Evolutionary conservation across 495 filamentous ascomycete genomes (phyloP).

Genomic region (Penicillium salamii): DNA sequence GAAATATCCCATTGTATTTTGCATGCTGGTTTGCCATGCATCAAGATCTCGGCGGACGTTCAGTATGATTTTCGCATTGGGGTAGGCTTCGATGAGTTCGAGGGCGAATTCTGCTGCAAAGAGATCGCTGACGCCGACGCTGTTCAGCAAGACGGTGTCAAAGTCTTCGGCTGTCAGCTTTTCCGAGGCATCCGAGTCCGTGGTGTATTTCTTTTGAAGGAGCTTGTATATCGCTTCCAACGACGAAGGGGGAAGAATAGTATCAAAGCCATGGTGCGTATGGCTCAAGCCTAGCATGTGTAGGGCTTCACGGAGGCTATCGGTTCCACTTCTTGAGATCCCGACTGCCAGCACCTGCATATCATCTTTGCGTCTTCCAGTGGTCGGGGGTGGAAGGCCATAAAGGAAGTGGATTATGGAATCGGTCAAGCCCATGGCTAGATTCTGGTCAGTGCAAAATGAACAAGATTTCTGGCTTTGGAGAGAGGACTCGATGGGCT

Average conservation of each 20-base stretch:
- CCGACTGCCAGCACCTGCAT: constrained; percentile 29
- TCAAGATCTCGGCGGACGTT: constrained; percentile 45
- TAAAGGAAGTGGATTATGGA: constrained; percentile 11
- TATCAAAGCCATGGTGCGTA: constrained; percentile 25
- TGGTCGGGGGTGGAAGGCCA: constrained; percentile 12
- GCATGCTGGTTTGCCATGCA: constrained; percentile 34
- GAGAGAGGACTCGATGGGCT: no score
- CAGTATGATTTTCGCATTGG: constrained; percentile 57
- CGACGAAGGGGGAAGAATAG: constrained; percentile 14
- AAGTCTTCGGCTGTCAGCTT: constrained; percentile 36
- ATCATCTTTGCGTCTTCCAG: constrained; percentile 9
- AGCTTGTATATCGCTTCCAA: constrained; percentile 14
- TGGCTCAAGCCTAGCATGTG: constrained; percentile 22
- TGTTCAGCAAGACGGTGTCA: constrained; percentile 43
- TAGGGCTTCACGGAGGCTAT: constrained; percentile 26
- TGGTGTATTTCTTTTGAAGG: constrained; percentile 20
- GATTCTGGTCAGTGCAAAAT: no score
- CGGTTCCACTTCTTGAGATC: constrained; percentile 27
- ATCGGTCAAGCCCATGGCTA: not conserved
- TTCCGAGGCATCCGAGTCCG: not conserved
- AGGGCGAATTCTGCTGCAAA: constrained; percentile 53
- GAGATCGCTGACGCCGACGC: constrained; percentile 53
- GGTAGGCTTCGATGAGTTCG: constrained; percentile 56
- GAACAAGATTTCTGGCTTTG: no score
- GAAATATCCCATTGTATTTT: constrained; percentile 11